Conservation (phyloP, 164 flowering plant genomes). For the Sedum album region DNA sequence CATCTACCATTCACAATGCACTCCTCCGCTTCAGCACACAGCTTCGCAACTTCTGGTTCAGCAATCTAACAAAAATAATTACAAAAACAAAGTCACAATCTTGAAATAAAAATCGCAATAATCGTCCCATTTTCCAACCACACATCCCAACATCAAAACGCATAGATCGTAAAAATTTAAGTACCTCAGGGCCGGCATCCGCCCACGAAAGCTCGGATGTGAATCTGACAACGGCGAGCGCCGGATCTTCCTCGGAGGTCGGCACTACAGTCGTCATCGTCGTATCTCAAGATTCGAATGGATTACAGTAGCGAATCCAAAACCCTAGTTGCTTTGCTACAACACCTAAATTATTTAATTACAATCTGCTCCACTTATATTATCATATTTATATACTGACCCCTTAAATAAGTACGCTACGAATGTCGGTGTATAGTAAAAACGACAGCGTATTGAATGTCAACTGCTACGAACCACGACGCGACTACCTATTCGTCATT, state of each 20-base stretch:
- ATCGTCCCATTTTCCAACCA: neutral
- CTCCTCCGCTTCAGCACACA: slow-evolving; percentile 77
- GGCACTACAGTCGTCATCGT: slow-evolving; percentile 74
- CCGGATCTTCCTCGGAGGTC: slow-evolving; percentile 82
- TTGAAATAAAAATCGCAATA: too few relatives aligned
- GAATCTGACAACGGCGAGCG: slow-evolving; percentile 71
- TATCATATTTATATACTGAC: neutral
- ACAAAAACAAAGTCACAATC: neutral
- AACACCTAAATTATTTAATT: too few relatives aligned
- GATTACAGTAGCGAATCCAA: neutral
- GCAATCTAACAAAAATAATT: slow-evolving; percentile 43
- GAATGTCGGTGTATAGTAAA: too few relatives aligned
- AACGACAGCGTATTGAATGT: too few relatives aligned
- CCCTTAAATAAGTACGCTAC: neutral
- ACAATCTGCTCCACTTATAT: neutral
- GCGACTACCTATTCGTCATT: too few relatives aligned
- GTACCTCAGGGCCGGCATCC: slow-evolving; percentile 95
- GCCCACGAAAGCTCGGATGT: slow-evolving; percentile 85
- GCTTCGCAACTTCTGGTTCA: slow-evolving; percentile 50
- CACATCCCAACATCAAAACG: neutral
- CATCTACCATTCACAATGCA: slow-evolving; percentile 60
- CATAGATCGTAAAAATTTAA: neutral
- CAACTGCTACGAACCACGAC: too few relatives aligned
- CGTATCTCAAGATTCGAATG: slow-evolving; percentile 1
- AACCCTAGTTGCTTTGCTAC: neutral